A percentile compares a stretch with the other conserved stretches of the same genome.
These are phyloP conservation scores for Chloris gayana DNA, from an alignment of 176 grass and related monocot species.

Conservation along the genomic window DNA sequence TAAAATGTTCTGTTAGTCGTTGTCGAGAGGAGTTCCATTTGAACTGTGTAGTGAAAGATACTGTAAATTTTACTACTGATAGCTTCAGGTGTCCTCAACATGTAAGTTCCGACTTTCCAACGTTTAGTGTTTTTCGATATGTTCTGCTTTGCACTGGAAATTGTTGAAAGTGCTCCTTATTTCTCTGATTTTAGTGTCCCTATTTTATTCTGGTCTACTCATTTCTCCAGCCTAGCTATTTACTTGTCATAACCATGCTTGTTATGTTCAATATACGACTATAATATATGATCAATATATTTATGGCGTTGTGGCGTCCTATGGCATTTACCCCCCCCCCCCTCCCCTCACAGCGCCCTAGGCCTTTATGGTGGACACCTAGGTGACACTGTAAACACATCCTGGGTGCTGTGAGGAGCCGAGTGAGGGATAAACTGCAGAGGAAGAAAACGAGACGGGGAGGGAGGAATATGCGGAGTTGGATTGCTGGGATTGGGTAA, in stretches of 20 bases:
- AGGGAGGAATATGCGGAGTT: too few relatives aligned
- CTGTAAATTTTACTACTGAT: slow-evolving; percentile 41
- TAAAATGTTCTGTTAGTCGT: slow-evolving; percentile 59
- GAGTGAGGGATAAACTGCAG: too few relatives aligned
- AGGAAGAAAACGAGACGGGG: too few relatives aligned
- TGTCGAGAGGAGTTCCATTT: slow-evolving; percentile 64
- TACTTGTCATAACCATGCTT: slow-evolving; percentile 13
- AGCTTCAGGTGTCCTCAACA: slow-evolving; percentile 80
- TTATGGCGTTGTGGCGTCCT: too few relatives aligned
- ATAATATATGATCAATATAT: slow-evolving; percentile 10
- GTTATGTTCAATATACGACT: slow-evolving; percentile 11
- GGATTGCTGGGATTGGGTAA: too few relatives aligned
- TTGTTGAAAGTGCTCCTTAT: not conserved
- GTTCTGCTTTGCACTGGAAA: slow-evolving; percentile 5
- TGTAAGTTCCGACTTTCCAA: slow-evolving; percentile 54
- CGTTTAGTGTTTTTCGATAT: slow-evolving; percentile 15
- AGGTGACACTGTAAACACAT: too few relatives aligned
- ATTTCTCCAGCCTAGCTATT: slow-evolving; percentile 21
- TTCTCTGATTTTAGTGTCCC: slow-evolving; percentile 7
- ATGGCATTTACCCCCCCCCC: too few relatives aligned
- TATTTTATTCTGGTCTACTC: not conserved
- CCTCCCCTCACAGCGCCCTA: too few relatives aligned
- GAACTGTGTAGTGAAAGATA: slow-evolving; percentile 51
- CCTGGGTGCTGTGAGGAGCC: too few relatives aligned
- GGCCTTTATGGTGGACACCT: too few relatives aligned